These are phyloP conservation scores for Xylariomycetidae sp. DNA, from an alignment of 2,329 filamentous ascomycete species.

Conservation along the genomic window DNA sequence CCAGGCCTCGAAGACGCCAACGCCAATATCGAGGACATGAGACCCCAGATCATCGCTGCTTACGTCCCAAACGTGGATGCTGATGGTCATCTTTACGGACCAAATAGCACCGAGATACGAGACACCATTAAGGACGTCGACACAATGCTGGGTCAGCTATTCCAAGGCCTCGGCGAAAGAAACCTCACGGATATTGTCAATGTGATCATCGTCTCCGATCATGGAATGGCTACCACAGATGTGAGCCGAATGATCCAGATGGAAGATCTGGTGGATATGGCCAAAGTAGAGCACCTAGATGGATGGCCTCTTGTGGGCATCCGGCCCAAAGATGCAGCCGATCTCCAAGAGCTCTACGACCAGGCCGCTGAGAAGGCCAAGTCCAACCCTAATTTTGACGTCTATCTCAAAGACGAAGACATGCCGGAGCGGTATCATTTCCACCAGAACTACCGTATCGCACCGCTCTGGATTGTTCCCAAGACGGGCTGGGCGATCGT, in stretches of 20 bases:
- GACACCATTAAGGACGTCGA: constrained; percentile 75
- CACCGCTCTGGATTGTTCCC: constrained; percentile 89
- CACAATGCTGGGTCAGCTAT: constrained; percentile 69
- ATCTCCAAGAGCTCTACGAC: constrained; percentile 63
- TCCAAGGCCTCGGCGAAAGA: constrained; percentile 68
- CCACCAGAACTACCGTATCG: constrained; percentile 78
- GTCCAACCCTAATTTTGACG: constrained; percentile 66
- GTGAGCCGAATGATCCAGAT: constrained; percentile 75
- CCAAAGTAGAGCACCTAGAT: constrained; percentile 75
- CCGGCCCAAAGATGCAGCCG: constrained; percentile 63
- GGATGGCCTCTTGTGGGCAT: constrained; percentile 93
- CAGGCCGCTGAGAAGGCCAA: constrained; percentile 50
- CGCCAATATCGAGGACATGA: constrained; percentile 43
- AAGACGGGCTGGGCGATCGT: constrained; percentile 92
- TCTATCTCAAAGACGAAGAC: constrained; percentile 77
- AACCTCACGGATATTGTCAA: constrained; percentile 91
- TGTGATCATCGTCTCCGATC: constrained; percentile 91
- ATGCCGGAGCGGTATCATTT: constrained; percentile 97
- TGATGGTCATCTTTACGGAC: constrained; percentile 82
- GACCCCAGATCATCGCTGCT: constrained; percentile 86
- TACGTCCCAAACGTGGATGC: constrained; percentile 91
- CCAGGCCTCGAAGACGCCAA: constrained; percentile 62
- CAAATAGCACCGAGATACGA: constrained; percentile 88
- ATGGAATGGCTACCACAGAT: constrained; percentile 95
- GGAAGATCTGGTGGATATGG: constrained; percentile 78